A percentile compares a stretch with the other conserved stretches of the same genome.
phyloP scores from a whole-genome alignment of 2,329 filamentous ascomycete species.

The Botryotinia calthae region DNA sequence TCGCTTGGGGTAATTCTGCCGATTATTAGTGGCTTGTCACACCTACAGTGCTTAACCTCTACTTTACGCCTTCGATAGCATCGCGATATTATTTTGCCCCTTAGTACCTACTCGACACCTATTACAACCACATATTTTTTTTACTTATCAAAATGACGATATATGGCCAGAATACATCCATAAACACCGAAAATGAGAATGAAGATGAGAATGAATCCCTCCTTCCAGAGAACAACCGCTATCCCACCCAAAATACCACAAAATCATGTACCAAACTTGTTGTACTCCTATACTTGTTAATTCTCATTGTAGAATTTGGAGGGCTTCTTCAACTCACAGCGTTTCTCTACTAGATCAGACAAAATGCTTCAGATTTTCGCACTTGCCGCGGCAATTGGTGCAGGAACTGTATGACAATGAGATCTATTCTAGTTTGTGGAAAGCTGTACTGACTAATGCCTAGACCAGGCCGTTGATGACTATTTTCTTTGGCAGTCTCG shows the following conservation, averaged over 20 bases:
- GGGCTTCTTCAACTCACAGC: neutral
- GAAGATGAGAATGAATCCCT: neutral
- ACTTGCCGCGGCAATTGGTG: neutral
- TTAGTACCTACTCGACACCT: too few relatives aligned
- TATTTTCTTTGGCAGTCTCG: neutral
- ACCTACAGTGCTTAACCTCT: too few relatives aligned
- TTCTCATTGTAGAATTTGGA: neutral
- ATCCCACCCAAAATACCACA: neutral
- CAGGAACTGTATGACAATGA: neutral
- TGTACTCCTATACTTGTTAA: neutral
- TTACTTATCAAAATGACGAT: too few relatives aligned
- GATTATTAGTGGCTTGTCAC: too few relatives aligned
- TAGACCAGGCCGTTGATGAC: constrained; percentile 8
- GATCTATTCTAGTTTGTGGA: too few relatives aligned
- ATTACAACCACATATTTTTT: too few relatives aligned
- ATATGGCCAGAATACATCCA: too few relatives aligned
- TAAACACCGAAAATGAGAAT: neutral
- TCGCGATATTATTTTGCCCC: too few relatives aligned
- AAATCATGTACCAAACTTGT: neutral
- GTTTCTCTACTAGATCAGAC: neutral
- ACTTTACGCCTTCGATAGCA: too few relatives aligned
- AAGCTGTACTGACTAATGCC: neutral
- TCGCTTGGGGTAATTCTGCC: too few relatives aligned
- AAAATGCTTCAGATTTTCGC: neutral
- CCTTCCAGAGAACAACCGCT: neutral